phyloP scores from a whole-genome alignment of 2,329 filamentous ascomycete species.

The Microsporum canis region DNA sequence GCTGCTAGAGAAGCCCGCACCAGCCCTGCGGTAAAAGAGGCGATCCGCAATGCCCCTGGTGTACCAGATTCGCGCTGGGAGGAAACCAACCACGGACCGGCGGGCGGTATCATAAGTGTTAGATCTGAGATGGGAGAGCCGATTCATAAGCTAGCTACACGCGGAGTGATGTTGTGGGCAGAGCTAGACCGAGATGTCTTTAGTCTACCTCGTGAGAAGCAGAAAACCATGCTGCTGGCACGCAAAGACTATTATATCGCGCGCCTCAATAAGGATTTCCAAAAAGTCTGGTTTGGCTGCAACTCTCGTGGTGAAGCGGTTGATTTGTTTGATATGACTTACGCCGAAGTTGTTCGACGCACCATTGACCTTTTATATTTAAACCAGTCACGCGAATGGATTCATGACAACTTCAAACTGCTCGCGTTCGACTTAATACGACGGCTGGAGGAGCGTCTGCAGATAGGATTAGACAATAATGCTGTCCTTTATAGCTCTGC shows the following conservation, averaged over 20 bases:
- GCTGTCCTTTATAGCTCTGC: background rate
- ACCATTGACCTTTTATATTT: conserved; percentile 87
- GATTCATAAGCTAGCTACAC: conserved; percentile 95
- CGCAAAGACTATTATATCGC: conserved; percentile 87
- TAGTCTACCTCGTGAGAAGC: conserved; percentile 68
- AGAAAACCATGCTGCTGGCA: conserved; percentile 75
- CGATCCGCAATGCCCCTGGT: conserved; percentile 75
- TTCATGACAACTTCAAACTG: conserved; percentile 68
- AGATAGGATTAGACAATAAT: conserved; percentile 21
- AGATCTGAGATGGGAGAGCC: conserved; percentile 99
- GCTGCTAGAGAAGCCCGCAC: conserved; percentile 86
- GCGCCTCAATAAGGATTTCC: conserved; percentile 90
- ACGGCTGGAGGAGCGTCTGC: conserved; percentile 89
- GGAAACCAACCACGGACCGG: conserved; percentile 83
- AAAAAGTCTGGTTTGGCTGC: conserved; percentile 91
- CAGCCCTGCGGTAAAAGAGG: conserved; percentile 74
- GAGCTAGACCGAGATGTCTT: conserved; percentile 99
- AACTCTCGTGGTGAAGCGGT: conserved; percentile 70
- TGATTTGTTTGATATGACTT: conserved; percentile 93
- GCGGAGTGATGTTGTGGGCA: conserved; percentile 91
- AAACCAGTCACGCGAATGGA: conserved; percentile 83
- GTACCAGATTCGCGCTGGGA: conserved; percentile 78
- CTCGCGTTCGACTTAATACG: conserved; percentile 93
- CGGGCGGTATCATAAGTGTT: conserved; percentile 91
- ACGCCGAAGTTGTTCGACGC: conserved; percentile 72